phyloP scores from a whole-genome alignment of 768 basidiomycete genomes.

The Phylloporus sp. region DNA sequence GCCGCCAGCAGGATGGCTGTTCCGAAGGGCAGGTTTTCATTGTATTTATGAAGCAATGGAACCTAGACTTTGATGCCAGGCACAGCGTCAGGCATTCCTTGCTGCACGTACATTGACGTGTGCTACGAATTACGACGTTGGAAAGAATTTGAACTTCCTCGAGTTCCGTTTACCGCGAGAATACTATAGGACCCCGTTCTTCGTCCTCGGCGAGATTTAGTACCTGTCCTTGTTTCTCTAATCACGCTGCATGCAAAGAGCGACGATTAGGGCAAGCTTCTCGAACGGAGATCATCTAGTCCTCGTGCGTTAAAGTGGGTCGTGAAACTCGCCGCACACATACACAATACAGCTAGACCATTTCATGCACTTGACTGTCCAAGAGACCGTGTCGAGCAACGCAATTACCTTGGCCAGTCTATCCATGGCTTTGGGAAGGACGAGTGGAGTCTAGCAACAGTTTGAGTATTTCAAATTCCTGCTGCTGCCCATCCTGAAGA shows the following conservation, averaged over 20 bases:
- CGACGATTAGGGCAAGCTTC: conserved; percentile 12
- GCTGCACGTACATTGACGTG: conserved; percentile 10
- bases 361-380: neutral
- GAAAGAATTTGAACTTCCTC: conserved; percentile 4
- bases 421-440: neutral
- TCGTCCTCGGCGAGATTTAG: conserved; percentile 5
- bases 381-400: neutral
- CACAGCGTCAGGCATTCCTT: conserved; percentile 7
- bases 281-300: conserved; percentile 21
- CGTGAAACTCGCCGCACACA: conserved; percentile 5
- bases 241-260: conserved; percentile 9
- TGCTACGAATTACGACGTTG: conserved; percentile 1
- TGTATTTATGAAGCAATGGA: conserved; percentile 24
- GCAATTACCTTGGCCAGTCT: neutral
- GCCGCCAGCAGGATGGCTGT: conserved; percentile 7
- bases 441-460: conserved; percentile 11
- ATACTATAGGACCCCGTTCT: conserved; percentile 10
- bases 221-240: conserved; percentile 3
- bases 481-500: conserved; percentile 7
- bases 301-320: conserved; percentile 31
- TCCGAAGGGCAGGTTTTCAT: conserved; percentile 25
- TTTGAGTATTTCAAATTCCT: conserved; percentile 32
- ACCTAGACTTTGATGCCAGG: conserved; percentile 13
- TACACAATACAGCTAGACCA: conserved; percentile 16
- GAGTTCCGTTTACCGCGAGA: conserved; percentile 15